Conservation (phyloP, 306 rosid species). For the Ziziphus jujuba region DNA sequence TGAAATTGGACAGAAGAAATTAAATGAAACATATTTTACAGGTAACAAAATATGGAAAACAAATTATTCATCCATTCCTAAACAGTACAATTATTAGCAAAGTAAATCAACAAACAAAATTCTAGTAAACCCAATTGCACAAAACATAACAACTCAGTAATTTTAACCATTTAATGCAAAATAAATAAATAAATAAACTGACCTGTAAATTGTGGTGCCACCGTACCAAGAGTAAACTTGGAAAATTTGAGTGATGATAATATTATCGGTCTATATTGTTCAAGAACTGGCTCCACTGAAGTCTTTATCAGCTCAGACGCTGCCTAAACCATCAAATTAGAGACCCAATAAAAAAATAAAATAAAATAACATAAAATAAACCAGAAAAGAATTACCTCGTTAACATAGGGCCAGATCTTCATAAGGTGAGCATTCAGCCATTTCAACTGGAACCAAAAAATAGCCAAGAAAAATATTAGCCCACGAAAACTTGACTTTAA, state of each 20-base stretch:
- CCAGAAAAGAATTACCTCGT: slow-evolving; percentile 52
- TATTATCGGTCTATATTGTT: slow-evolving; percentile 68
- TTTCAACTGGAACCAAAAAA: slow-evolving; percentile 47
- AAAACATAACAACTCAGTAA: not conserved
- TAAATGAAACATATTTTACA: not conserved
- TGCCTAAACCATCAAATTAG: slow-evolving; percentile 47
- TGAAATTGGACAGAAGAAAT: not conserved
- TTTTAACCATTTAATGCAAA: not conserved
- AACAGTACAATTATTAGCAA: no score
- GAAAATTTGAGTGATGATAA: slow-evolving; percentile 82
- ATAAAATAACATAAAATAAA: not conserved
- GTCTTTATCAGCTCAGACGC: slow-evolving; percentile 92
- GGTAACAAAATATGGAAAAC: not conserved
- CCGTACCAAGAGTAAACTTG: slow-evolving; percentile 92
- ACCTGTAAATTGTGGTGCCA: slow-evolving; percentile 97
- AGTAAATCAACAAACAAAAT: not conserved
- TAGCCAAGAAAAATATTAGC: slow-evolving; percentile 14
- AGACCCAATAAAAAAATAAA: not conserved
- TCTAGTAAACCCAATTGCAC: not conserved
- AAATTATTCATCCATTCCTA: not conserved
- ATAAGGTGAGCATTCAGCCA: slow-evolving; percentile 83
- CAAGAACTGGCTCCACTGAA: slow-evolving; percentile 80
- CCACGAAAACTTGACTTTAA: not conserved
- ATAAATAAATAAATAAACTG: slow-evolving; percentile 21
- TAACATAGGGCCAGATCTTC: slow-evolving; percentile 94